phyloP scores from a whole-genome alignment of 106 monocot species.

The Iris macrosiphon region DNA sequence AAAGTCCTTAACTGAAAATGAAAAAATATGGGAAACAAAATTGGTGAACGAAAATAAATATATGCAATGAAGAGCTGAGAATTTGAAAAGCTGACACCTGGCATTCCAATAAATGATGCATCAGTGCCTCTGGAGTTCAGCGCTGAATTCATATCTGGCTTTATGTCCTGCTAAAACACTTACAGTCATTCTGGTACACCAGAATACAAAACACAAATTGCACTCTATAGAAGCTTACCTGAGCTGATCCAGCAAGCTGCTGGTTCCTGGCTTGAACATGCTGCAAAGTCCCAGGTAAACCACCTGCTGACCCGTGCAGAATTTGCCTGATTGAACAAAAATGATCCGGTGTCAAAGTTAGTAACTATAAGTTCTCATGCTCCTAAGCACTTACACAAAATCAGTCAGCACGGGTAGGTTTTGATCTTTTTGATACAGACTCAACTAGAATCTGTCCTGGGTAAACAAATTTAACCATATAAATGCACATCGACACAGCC shows the following conservation, averaged over 20 bases:
- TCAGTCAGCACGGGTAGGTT: too few species aligned
- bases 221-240: conserved; percentile 27
- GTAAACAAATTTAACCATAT: too few species aligned
- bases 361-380: too few species aligned
- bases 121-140: conserved; percentile 72
- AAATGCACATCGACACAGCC: too few species aligned
- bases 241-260: conserved; percentile 60
- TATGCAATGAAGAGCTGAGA: too few species aligned
- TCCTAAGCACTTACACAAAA: too few species aligned
- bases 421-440: too few species aligned
- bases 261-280: conserved; percentile 72
- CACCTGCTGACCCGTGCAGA: conserved; percentile 65
- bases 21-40: too few species aligned
- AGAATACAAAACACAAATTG: not conserved
- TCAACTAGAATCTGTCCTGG: too few species aligned
- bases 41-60: too few species aligned
- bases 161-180: conserved; percentile 73
- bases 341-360: too few species aligned
- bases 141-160: conserved; percentile 68
- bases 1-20: too few species aligned
- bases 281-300: conserved; percentile 58
- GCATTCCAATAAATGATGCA: conserved; percentile 76
- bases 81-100: conserved; percentile 41
- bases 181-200: not conserved
- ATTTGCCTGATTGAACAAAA: conserved; percentile 51